Conservation (phyloP, 352 stramenopile species). For the Phytopythium delawarense region DNA sequence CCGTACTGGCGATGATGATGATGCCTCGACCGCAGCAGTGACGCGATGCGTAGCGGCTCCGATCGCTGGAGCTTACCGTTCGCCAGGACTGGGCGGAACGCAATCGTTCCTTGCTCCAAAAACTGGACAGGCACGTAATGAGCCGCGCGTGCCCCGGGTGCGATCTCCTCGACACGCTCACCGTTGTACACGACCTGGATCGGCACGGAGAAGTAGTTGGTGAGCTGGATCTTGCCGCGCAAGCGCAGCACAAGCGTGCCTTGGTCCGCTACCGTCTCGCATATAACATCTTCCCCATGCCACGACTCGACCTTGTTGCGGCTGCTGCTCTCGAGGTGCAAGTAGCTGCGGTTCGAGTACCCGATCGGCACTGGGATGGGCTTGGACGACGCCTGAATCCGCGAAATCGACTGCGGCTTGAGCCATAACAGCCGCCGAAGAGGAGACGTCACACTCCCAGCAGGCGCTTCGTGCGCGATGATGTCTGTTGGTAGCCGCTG, state of each 20-base stretch:
- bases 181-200: conserved; percentile 81
- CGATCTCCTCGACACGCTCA: conserved; percentile 45
- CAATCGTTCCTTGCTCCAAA: conserved; percentile 60
- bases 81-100: conserved; percentile 59
- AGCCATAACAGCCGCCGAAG: conserved; percentile 73
- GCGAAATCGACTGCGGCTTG: conserved; percentile 55
- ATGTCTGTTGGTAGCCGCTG: conserved; percentile 71
- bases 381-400: conserved; percentile 39
- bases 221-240: conserved; percentile 73
- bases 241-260: conserved; percentile 77
- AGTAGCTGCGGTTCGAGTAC: conserved; percentile 82
- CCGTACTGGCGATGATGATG: background rate
- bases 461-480: conserved; percentile 76
- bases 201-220: conserved; percentile 65
- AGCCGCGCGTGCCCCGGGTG: conserved; percentile 34
- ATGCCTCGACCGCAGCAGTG: conserved; percentile 36
- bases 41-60: conserved; percentile 48
- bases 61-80: conserved; percentile 63
- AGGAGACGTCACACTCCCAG: conserved; percentile 75
- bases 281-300: conserved; percentile 80
- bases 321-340: conserved; percentile 69
- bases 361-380: conserved; percentile 83
- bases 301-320: conserved; percentile 51
- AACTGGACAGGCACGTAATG: conserved; percentile 84
- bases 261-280: conserved; percentile 81